Evolutionary conservation across 148 eudicot genomes (phyloP), one percentile per base, ranked within the genome.

Genomic region (Rhododendron williamsianum): DNA sequence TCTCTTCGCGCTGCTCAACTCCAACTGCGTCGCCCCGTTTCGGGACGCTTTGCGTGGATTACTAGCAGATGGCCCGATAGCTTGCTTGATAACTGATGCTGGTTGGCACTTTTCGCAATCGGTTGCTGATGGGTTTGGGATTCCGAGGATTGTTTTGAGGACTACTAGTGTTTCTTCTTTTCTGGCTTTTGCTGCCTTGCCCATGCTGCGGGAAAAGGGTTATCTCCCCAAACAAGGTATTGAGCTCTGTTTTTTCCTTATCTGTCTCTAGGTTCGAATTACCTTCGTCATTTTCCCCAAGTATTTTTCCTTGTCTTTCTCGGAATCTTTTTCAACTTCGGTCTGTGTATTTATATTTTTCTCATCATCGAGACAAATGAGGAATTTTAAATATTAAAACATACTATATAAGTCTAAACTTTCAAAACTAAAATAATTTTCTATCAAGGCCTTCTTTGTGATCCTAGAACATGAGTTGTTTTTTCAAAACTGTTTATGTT

Each of bases 51-150:
- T 93, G 87, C 65, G 81, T n/a, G 46, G 54, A 27, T 54, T 85
- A 46, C 8, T 85, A 38, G 33, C 65, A 5, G 15, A 80, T 65
- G 51, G 74, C 54, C 85, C 83, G n/a, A 79, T 92, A 83, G 86
- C 90, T 77, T 93, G 95, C 85, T 81, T 95, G 76, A 91, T 95
- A 10, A 84, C 94, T 6, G 94, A 94, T 90, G 87, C 90, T 4
- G n/a, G 86, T 21, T 89, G 86, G 87, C 85, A 86, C 74, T 84
- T 78, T 15, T 43, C 82, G 15, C 27, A 88, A 38, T 89, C 84
- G 27, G 93, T 93, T 23, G 95, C 94, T 33, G 89, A 91, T 54
- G 83, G 83, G 18, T 71, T 93, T 23, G 35, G 87, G 78, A 81
- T 94, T 8, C 93, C 93, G 0, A 89, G 94, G 90, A 67, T 94